Conservation (phyloP, 345 rosid genomes). For the Conringia planisiliqua region DNA sequence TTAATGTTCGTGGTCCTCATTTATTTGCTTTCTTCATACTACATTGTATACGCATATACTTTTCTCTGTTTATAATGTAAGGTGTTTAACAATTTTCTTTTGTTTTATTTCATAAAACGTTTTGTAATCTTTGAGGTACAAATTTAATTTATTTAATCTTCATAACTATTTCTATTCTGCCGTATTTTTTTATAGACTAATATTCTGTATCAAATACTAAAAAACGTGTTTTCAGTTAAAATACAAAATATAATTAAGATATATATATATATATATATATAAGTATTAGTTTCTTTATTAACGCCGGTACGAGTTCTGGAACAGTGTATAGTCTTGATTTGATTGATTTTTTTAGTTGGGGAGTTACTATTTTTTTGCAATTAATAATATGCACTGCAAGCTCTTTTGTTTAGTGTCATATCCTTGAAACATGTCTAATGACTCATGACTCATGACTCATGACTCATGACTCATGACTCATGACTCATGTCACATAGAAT, state of each 20-base stretch:
- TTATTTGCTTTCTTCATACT: background rate
- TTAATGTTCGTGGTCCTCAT: background rate
- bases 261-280: too few relatives aligned
- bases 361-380: background rate
- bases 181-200: too few relatives aligned
- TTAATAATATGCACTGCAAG: background rate
- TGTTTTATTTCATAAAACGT: too few relatives aligned
- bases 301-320: background rate
- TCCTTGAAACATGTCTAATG: background rate
- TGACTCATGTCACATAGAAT: background rate
- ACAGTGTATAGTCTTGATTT: slow-evolving; percentile 1
- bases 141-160: too few relatives aligned
- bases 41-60: background rate
- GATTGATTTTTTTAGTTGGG: background rate
- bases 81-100: too few relatives aligned
- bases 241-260: too few relatives aligned
- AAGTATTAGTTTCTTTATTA: background rate
- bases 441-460: background rate
- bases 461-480: background rate
- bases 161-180: too few relatives aligned
- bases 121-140: too few relatives aligned
- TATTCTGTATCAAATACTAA: too few relatives aligned
- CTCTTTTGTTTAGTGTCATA: background rate
- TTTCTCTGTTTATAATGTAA: too few relatives aligned
- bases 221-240: too few relatives aligned